Conservation (phyloP, 768 basidiomycete genomes). For the Boletus rubroflammeus region DNA sequence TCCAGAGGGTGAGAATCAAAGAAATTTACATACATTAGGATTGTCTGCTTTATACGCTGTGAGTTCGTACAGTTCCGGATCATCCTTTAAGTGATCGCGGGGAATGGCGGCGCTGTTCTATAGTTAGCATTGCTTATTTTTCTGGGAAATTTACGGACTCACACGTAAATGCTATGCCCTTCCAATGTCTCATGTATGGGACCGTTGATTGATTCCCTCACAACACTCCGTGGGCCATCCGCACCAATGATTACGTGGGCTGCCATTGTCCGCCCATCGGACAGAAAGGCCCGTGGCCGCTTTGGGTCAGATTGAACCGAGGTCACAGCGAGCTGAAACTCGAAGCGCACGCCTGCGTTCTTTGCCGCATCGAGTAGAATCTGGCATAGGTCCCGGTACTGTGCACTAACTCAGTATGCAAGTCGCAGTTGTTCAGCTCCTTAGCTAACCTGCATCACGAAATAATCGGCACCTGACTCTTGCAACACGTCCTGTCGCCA, state of each 20-base stretch:
- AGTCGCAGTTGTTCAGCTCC: neutral
- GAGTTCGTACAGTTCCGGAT: conserved; percentile 39
- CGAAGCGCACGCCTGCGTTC: conserved; percentile 48
- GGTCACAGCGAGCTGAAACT: conserved; percentile 40
- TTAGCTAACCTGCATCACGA: conserved; percentile 44
- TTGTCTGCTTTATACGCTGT: conserved; percentile 20
- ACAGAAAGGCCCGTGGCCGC: conserved; percentile 32
- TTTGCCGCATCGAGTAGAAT: conserved; percentile 47
- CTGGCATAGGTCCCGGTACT: conserved; percentile 55
- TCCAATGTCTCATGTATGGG: conserved; percentile 29
- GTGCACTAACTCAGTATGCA: conserved; percentile 2
- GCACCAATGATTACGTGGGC: conserved; percentile 62
- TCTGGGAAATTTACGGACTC: conserved; percentile 17
- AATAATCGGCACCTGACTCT: conserved; percentile 53
- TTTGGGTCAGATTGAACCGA: conserved; percentile 31
- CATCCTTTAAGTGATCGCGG: conserved; percentile 39
- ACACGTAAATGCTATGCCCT: conserved; percentile 46
- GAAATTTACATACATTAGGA: conserved; percentile 20
- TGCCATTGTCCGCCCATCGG: conserved; percentile 42
- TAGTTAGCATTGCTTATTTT: neutral
- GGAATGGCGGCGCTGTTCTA: conserved; percentile 40
- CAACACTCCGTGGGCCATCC: conserved; percentile 52
- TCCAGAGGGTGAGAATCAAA: neutral
- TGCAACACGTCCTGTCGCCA: conserved; percentile 48
- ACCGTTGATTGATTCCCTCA: conserved; percentile 34